A percentile compares a stretch with the other conserved stretches of the same genome.
These are phyloP conservation scores for Phytophthora fragariae DNA, from an alignment of 352 stramenopile species.

Conservation along the genomic window DNA sequence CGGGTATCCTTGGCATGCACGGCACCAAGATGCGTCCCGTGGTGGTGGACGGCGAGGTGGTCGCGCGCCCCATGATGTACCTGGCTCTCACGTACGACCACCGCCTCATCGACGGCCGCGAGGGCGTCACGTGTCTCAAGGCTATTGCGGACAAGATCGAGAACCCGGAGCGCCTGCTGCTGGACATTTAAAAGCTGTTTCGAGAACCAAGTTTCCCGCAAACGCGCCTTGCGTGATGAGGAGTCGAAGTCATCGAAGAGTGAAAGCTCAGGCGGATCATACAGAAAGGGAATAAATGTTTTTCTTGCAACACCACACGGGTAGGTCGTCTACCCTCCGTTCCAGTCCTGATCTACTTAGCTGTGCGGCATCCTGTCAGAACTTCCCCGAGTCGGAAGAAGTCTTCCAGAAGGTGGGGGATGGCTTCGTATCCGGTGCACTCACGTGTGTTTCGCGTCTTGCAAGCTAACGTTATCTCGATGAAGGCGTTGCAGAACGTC, in stretches of 20 bases:
- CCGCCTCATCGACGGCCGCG: slow-evolving; percentile 97
- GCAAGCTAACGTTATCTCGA: slow-evolving; percentile 34
- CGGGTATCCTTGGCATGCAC: slow-evolving; percentile 99
- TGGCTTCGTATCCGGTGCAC: slow-evolving; percentile 37
- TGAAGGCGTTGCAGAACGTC: slow-evolving; percentile 50
- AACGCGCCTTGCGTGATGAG: slow-evolving; percentile 3
- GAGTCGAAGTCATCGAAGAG: slow-evolving; percentile 4
- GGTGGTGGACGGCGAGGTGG: slow-evolving; percentile 95
- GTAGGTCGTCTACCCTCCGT: background rate
- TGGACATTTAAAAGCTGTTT: slow-evolving; percentile 91
- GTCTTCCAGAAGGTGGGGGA: slow-evolving; percentile 43
- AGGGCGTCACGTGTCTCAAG: slow-evolving; percentile 99
- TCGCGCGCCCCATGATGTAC: slow-evolving; percentile 99
- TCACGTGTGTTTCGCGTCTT: slow-evolving; percentile 22
- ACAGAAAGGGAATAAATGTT: slow-evolving; percentile 19
- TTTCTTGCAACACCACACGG: slow-evolving; percentile 19
- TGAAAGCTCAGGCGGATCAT: slow-evolving; percentile 9
- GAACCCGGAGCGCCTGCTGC: slow-evolving; percentile 95
- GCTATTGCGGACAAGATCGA: slow-evolving; percentile 98
- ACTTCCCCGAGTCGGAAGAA: slow-evolving; percentile 35
- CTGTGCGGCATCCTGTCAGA: too few relatives aligned
- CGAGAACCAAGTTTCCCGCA: background rate
- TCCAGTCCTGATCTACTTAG: background rate
- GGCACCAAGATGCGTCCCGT: slow-evolving; percentile 98
- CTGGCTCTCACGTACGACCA: slow-evolving; percentile 99